Percentiles rank a stretch among this genome's conserved stretches.
phyloP scores from a whole-genome alignment of 2,329 filamentous ascomycete species.

The Aureobasidium sp. region DNA sequence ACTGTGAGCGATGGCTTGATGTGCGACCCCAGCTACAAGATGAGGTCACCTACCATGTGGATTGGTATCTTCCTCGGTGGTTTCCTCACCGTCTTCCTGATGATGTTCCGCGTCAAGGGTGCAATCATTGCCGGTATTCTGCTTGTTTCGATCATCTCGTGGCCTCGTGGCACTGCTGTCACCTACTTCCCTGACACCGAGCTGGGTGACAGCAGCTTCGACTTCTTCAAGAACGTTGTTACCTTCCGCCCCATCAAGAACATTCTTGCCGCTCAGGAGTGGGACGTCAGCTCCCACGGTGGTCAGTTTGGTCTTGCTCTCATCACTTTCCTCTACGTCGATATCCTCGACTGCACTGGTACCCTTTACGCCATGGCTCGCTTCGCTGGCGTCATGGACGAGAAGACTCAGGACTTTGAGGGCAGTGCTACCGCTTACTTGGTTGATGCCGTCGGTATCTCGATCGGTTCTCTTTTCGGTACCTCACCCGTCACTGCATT shows the following conservation, averaged over 20 bases:
- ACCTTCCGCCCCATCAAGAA: slow-evolving; percentile 69
- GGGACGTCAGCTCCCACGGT: slow-evolving; percentile 59
- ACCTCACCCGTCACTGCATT: slow-evolving; percentile 77
- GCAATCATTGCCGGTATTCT: slow-evolving; percentile 77
- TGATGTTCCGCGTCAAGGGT: slow-evolving; percentile 81
- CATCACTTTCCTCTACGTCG: slow-evolving; percentile 83
- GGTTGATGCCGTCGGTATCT: slow-evolving; percentile 73
- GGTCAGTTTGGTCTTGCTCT: slow-evolving; percentile 74
- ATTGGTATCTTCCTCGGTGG: slow-evolving; percentile 81
- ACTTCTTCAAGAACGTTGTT: slow-evolving; percentile 84
- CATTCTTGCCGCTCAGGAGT: slow-evolving; percentile 63
- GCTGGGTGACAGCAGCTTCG: slow-evolving; percentile 60
- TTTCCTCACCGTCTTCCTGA: slow-evolving; percentile 66
- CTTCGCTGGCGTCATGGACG: slow-evolving; percentile 71
- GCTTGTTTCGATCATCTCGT: slow-evolving; percentile 79
- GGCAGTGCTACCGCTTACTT: slow-evolving; percentile 75
- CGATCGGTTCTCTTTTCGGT: slow-evolving; percentile 70
- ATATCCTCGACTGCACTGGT: slow-evolving; percentile 79
- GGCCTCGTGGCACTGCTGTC: slow-evolving; percentile 66
- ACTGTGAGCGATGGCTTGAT: slow-evolving; percentile 5
- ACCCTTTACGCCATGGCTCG: slow-evolving; percentile 86
- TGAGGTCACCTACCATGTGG: slow-evolving; percentile 80
- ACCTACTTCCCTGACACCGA: slow-evolving; percentile 72
- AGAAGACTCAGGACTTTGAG: slow-evolving; percentile 78
- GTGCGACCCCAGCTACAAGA: slow-evolving; percentile 43